Evolutionary conservation across 169 alveolate species (phyloP).

Genomic region (Babesia sp.): DNA sequence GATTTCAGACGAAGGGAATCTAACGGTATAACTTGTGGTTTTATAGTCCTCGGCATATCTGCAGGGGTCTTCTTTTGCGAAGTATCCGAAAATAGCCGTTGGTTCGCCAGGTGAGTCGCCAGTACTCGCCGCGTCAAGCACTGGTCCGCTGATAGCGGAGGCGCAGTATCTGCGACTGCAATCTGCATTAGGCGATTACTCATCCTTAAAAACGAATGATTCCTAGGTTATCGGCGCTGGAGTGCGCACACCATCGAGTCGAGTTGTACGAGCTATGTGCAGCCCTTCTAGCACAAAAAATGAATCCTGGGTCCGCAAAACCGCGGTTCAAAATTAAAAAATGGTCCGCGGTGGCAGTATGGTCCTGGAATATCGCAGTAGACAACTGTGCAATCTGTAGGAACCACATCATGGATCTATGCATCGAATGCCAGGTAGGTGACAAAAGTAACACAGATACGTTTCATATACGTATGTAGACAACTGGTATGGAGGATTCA

Average conservation of each 20-base stretch:
- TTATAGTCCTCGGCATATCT: conserved; percentile 9
- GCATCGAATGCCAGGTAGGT: conserved; percentile 95
- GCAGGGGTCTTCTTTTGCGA: conserved; percentile 26
- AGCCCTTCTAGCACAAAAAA: not conserved
- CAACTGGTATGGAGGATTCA: conserved; percentile 11
- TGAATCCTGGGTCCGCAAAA: conserved; percentile 17
- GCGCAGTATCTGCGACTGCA: conserved; percentile 44
- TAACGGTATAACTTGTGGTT: conserved; percentile 5
- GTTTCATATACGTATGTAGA: conserved; percentile 18
- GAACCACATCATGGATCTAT: conserved; percentile 97
- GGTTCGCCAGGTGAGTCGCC: conserved; percentile 35
- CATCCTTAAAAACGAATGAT: not conserved
- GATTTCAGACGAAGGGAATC: conserved; percentile 47
- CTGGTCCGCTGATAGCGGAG: conserved; percentile 51
- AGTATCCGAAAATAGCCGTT: conserved; percentile 5
- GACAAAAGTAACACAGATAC: conserved; percentile 15
- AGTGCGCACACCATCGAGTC: conserved; percentile 4
- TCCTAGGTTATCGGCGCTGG: not conserved
- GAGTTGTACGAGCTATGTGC: conserved; percentile 15
- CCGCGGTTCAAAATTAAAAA: conserved; percentile 79
- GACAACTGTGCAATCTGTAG: conserved; percentile 99
- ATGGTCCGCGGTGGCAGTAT: conserved; percentile 98
- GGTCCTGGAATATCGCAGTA: conserved; percentile 98
- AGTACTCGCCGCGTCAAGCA: conserved; percentile 14
- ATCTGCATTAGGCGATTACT: conserved; percentile 21